phyloP scores from a whole-genome alignment of 352 stramenopile genomes.

The Pythium dissimile region DNA sequence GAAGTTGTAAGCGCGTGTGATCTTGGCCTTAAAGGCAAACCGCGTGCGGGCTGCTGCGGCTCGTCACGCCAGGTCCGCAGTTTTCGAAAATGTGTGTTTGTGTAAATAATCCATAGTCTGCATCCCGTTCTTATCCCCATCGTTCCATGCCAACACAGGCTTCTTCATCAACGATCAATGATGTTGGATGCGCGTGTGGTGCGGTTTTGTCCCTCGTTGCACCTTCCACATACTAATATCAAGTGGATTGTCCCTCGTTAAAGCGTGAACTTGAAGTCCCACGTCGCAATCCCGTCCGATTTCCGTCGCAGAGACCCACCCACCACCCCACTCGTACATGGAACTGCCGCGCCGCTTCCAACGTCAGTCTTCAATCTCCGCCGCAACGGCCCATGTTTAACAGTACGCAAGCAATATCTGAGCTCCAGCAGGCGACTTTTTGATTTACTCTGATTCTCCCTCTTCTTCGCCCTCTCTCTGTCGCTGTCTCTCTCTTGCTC shows the following conservation, averaged over 20 bases:
- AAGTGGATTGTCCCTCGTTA: slow-evolving; percentile 21
- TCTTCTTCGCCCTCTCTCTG: neutral
- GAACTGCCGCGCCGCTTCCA: neutral
- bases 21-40: no score
- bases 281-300: slow-evolving; percentile 18
- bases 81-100: neutral
- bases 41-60: no score
- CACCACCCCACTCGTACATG: neutral
- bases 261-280: slow-evolving; percentile 10
- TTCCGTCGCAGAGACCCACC: neutral
- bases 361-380: slow-evolving; percentile 12
- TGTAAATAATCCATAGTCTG: neutral
- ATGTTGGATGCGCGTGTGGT: no score
- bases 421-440: no score
- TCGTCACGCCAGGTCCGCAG: no score
- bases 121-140: neutral
- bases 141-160: neutral
- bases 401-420: slow-evolving; percentile 1
- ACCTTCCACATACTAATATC: neutral
- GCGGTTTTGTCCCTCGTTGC: neutral
- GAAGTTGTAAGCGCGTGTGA: slow-evolving; percentile 15
- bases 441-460: neutral
- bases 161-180: no score
- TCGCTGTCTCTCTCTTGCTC: neutral
- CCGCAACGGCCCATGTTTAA: slow-evolving; percentile 12